Conservation (phyloP, 2,329 filamentous ascomycete genomes). For the Colletotrichum viniferum region DNA sequence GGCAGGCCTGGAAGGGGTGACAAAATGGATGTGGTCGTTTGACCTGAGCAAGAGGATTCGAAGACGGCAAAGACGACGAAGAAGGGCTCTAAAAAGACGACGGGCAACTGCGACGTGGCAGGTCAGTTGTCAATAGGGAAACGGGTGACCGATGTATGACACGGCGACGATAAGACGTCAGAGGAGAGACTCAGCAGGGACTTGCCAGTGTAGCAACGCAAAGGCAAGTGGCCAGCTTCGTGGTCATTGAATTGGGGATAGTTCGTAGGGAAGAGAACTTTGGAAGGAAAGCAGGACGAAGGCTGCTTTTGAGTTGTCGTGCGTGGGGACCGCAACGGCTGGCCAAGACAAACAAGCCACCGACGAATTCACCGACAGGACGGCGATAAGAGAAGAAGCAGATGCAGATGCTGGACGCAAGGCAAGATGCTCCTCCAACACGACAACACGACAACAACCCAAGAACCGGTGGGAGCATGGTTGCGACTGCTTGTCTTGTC, state of each 20-base stretch:
- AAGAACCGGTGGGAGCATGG: background rate
- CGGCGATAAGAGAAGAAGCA: background rate
- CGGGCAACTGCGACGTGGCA: background rate
- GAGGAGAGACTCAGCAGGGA: background rate
- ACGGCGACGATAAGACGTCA: background rate
- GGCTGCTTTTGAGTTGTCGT: background rate
- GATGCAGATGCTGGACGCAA: background rate
- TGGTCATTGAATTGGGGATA: background rate
- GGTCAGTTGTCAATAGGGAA: background rate
- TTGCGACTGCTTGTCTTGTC: background rate
- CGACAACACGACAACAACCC: background rate
- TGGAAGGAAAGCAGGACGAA: background rate
- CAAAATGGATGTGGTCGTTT: background rate
- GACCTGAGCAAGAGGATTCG: background rate
- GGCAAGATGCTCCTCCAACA: background rate
- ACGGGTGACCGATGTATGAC: background rate
- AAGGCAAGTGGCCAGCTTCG: background rate
- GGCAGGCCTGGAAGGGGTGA: rapidly evolving
- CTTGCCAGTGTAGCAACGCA: background rate
- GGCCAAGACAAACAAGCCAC: background rate
- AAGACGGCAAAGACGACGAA: background rate
- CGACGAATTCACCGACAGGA: background rate
- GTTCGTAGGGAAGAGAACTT: rapidly evolving
- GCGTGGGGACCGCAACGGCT: background rate
- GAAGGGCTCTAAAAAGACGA: background rate